Base-by-base conservation (phyloP, 2,329 filamentous ascomycete species). In the Paracorniculantispora psalliotae region DNA sequence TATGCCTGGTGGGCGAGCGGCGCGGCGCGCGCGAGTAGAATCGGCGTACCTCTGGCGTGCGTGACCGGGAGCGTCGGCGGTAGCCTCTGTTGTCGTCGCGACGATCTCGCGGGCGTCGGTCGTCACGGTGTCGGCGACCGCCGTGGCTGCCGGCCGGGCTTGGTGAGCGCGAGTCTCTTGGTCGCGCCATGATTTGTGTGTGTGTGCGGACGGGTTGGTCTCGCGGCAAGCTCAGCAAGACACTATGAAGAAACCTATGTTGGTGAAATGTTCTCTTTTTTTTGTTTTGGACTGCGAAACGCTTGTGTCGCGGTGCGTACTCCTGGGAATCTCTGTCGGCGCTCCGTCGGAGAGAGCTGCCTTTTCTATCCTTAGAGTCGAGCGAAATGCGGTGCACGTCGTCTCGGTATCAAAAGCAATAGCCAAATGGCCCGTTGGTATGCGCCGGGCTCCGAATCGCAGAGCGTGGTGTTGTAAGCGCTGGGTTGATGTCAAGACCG, bases 101-200 rank as follows among this genome's bases (percentile, higher is more conserved):
- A 63, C 79, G 79, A 65, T 80, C 78, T 68, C 79, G 75, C 63
- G 74, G 81, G 72, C 74, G 83, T 72, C 85, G 84, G 67, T 76
- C 78, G 72, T 82, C 81, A 68, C 81, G 82, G 70, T 76, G 84
- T 77, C 85, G 88, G 78, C 85, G 87, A 71, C 86, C 85, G 75
- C 85, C 86, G 75, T 84, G 87, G 82, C 89, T 91, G 85, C 89
- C 89, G 92, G 88, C 86, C 87, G 89, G 89, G 86, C 88, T 91
- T 90, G 90, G 90, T 92, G 90, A 93, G 89, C 90, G 82, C 78
- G 82, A 83, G 79, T 83, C 81, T 81, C 79, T 84, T 77, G 78
- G 82, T 76, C 82, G 82, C 83, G 81, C 81, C 82, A 85, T 85
- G n/a, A n/a, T 64, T 46, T 58, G 28, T n/a, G n/a, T n/a, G n/a